Base-by-base conservation (phyloP, 2,329 filamentous ascomycete genomes). In the Ceratocystis cacaofunesta region DNA sequence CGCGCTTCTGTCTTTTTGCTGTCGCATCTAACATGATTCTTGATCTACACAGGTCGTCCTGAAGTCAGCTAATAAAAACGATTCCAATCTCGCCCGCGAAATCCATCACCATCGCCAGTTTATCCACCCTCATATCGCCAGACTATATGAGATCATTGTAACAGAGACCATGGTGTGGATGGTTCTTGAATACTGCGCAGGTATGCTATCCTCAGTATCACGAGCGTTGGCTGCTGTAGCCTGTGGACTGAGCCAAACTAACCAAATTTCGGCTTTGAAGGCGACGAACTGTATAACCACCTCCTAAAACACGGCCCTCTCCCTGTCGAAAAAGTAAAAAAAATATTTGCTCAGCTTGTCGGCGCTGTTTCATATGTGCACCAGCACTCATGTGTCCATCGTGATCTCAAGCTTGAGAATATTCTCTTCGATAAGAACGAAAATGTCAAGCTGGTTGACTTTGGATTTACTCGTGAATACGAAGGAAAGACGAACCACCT, bases 81-180 rank as follows among this genome's bases (percentile, higher is more conserved):
- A 99, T 75, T 85, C 90, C 65, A 99, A 99, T 74, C 86, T 99
- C 61, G 92, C 92, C 17, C 88, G 94, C 71, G 94, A 99, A 75
- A 99, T 99, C 71, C 94, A 99, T 75, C 94, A 99, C 74, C 94
- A 99, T 75, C 89, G 94, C 70, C 94, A 99, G 76, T 96, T 99
- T 76, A 83, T 96, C 69, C 94, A 99, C 73, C 94, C 94, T 25
- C 94, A 99, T 76, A 99, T 99, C 71, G 92, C 94, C 58, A 85
- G 94, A 62, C 80, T 99, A 25, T 97, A 99, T 79, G 94, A 99
- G 78, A 92, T 99, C 68, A 95, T 99, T 71, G 92, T 99, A 68
- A 99, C 94, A 1, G 94, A 99, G 76, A 86, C 80, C 62, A 76
- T 97, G 74, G 95, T 99, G 63, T 99, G 94, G 94, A 82, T 99